These are phyloP conservation scores for Penicillium brevicompactum DNA, from an alignment of 2,329 filamentous ascomycete genomes.

Conservation along the genomic window DNA sequence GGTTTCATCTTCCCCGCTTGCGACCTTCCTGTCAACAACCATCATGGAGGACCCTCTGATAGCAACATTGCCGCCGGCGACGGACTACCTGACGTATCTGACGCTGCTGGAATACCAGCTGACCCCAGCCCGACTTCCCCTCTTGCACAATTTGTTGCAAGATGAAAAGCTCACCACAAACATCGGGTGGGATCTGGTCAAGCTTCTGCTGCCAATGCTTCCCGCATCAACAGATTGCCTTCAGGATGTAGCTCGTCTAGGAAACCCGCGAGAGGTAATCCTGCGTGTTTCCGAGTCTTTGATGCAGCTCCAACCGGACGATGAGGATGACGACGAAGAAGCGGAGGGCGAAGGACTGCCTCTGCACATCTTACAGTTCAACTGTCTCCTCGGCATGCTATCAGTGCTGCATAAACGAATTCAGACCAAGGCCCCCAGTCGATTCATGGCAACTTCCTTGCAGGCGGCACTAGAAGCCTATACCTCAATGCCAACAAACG, in stretches of 20 bases:
- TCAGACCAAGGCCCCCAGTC: slow-evolving; percentile 65
- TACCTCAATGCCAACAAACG: slow-evolving; percentile 56
- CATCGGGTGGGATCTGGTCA: slow-evolving; percentile 68
- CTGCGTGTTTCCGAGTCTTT: slow-evolving; percentile 65
- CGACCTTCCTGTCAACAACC: slow-evolving; percentile 17
- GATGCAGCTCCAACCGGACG: slow-evolving; percentile 55
- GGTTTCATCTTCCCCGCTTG: slow-evolving; percentile 9
- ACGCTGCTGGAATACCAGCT: slow-evolving; percentile 67
- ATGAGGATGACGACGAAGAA: slow-evolving; percentile 35
- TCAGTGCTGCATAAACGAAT: slow-evolving; percentile 62
- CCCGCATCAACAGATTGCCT: slow-evolving; percentile 61
- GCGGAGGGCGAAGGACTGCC: slow-evolving; percentile 26
- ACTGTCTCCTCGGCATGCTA: slow-evolving; percentile 49
- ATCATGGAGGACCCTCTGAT: slow-evolving; percentile 53
- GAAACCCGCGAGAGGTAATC: slow-evolving; percentile 67
- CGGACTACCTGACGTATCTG: slow-evolving; percentile 67
- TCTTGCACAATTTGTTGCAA: slow-evolving; percentile 61
- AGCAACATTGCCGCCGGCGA: slow-evolving; percentile 61
- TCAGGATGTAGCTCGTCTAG: slow-evolving; percentile 62
- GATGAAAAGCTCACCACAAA: slow-evolving; percentile 63
- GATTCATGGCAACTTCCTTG: slow-evolving; percentile 65
- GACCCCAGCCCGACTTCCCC: slow-evolving; percentile 58
- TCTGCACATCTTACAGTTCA: slow-evolving; percentile 22
- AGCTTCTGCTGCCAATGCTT: slow-evolving; percentile 62
- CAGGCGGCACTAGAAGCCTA: slow-evolving; percentile 64